A percentile compares a stretch with the other conserved stretches of the same genome.
Conservation (phyloP, 2,329 filamentous ascomycete species). For the Cladosporium austrohemisphaericum region DNA sequence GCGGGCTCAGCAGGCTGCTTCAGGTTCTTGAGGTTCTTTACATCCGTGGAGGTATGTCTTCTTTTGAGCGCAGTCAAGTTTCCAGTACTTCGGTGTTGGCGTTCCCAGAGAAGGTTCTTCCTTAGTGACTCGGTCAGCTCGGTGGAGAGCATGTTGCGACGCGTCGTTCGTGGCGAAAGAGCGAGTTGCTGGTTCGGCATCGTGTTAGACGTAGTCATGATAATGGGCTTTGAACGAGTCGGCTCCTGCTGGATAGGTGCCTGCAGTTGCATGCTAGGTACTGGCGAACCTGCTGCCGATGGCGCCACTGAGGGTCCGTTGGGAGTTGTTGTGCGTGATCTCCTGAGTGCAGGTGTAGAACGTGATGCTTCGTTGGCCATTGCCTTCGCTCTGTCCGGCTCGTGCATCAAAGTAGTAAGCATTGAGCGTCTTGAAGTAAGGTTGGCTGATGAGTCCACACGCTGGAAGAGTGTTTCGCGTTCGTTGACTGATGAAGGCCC, state of each 20-base stretch:
- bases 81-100: conserved; percentile 87
- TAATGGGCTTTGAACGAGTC: conserved; percentile 77
- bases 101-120: conserved; percentile 88
- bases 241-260: conserved; percentile 39
- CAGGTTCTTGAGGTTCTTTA: conserved; percentile 64
- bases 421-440: conserved; percentile 82
- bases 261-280: conserved; percentile 24
- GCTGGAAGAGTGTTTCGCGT: conserved; percentile 70
- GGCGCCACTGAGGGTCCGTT: conserved; percentile 64
- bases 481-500: conserved; percentile 73
- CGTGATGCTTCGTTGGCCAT: conserved; percentile 63
- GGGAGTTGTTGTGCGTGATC: conserved; percentile 63
- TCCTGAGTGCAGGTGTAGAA: conserved; percentile 52
- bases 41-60: conserved; percentile 83
- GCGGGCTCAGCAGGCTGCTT: conserved; percentile 71
- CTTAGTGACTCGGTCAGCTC: conserved; percentile 91
- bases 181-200: conserved; percentile 50
- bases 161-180: conserved; percentile 84
- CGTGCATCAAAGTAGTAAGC: conserved; percentile 82
- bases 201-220: conserved; percentile 63
- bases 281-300: conserved; percentile 54
- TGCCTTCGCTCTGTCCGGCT: conserved; percentile 67
- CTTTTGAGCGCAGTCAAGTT: conserved; percentile 86
- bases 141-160: conserved; percentile 91
- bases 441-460: conserved; percentile 83